A percentile compares a stretch with the other conserved stretches of the same genome.
Conservation (phyloP, 2,329 filamentous ascomycete genomes). For the Aspergillus quadrilineatus region DNA sequence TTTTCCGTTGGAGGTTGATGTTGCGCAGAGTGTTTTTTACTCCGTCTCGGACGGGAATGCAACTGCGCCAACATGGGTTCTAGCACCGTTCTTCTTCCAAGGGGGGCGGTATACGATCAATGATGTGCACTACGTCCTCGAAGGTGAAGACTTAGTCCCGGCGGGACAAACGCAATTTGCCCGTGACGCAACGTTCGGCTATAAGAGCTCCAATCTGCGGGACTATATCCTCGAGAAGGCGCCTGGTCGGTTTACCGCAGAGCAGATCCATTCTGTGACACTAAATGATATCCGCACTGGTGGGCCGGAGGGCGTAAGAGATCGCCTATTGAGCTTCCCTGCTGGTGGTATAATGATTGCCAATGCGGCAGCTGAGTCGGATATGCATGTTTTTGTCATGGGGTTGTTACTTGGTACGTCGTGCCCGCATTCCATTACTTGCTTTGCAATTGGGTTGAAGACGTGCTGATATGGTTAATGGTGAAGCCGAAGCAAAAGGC, state of each 20-base stretch:
- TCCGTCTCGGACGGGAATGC: slow-evolving; percentile 36
- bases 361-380: slow-evolving; percentile 55
- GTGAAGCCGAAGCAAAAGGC: slow-evolving; percentile 33
- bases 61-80: slow-evolving; percentile 45
- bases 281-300: slow-evolving; percentile 51
- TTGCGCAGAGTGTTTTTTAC: slow-evolving; percentile 52
- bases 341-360: slow-evolving; percentile 49
- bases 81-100: slow-evolving; percentile 61
- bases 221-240: slow-evolving; percentile 59
- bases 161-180: slow-evolving; percentile 58
- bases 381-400: slow-evolving; percentile 56
- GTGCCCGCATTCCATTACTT: not conserved
- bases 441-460: not conserved
- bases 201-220: slow-evolving; percentile 53
- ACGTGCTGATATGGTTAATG: not conserved
- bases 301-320: slow-evolving; percentile 44
- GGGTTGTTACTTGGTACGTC: slow-evolving; percentile 45
- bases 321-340: slow-evolving; percentile 40
- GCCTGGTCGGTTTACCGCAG: slow-evolving; percentile 40
- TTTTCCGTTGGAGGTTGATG: slow-evolving; percentile 57
- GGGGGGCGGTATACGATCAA: slow-evolving; percentile 58
- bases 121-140: slow-evolving; percentile 59
- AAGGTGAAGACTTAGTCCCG: slow-evolving; percentile 50
- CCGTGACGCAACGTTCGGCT: slow-evolving; percentile 59
- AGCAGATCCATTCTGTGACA: slow-evolving; percentile 46